A percentile compares a stretch with the other conserved stretches of the same genome.
These are phyloP conservation scores for Russula griseocarnosa DNA, from an alignment of 768 basidiomycete species.

Conservation along the genomic window DNA sequence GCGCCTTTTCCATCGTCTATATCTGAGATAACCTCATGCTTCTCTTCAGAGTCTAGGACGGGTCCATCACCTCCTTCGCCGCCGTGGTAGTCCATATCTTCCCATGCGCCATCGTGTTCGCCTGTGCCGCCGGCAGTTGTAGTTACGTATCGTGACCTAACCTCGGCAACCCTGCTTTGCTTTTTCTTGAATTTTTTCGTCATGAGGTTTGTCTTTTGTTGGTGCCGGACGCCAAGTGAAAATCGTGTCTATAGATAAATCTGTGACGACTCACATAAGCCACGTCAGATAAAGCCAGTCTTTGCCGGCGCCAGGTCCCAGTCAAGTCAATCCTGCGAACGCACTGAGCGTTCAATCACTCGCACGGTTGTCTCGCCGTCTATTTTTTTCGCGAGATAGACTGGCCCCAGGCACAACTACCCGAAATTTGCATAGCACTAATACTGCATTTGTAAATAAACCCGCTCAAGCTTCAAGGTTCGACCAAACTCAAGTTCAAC, in stretches of 20 bases:
- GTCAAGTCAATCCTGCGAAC: slow-evolving; percentile 21
- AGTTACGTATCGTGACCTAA: slow-evolving; percentile 29
- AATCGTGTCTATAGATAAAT: not conserved
- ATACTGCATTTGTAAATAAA: not conserved
- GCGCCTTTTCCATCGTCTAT: not conserved
- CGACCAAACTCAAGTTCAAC: not conserved
- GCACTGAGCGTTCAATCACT: slow-evolving; percentile 8
- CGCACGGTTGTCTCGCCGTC: slow-evolving; percentile 7
- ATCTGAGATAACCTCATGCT: not conserved
- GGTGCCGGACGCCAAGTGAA: not conserved
- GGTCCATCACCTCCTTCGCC: not conserved
- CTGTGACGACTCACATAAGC: slow-evolving; percentile 18
- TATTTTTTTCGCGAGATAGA: slow-evolving; percentile 11
- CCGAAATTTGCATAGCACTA: not conserved
- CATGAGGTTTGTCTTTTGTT: slow-evolving; percentile 60
- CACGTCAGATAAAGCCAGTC: slow-evolving; percentile 5
- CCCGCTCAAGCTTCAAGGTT: slow-evolving; percentile 1
- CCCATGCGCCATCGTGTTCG: slow-evolving; percentile 31
- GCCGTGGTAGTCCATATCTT: not conserved
- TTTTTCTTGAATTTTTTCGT: slow-evolving; percentile 68
- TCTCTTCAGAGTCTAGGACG: not conserved
- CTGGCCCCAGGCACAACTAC: slow-evolving; percentile 8
- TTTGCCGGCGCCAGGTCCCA: slow-evolving; percentile 16
- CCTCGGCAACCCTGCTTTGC: slow-evolving; percentile 38
- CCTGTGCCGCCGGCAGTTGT: slow-evolving; percentile 19